phyloP scores from a whole-genome alignment of 2,329 filamentous ascomycete genomes.

The Mycosphaerelloides madeirae region DNA sequence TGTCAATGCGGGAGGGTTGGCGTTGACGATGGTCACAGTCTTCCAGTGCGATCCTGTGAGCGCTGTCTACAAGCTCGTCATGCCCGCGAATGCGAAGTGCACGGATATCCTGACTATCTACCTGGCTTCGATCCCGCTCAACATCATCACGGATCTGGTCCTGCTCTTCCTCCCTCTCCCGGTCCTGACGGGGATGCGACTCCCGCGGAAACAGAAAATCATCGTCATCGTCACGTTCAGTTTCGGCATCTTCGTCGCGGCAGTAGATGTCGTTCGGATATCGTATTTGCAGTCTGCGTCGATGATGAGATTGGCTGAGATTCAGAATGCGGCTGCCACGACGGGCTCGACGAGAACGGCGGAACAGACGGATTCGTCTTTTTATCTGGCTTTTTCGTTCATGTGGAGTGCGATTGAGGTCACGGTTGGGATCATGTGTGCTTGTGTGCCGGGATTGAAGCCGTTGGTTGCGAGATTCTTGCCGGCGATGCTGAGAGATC shows the following conservation, averaged over 20 bases:
- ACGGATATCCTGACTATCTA: slow-evolving; percentile 61
- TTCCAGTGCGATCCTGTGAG: slow-evolving; percentile 75
- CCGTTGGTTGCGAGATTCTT: slow-evolving; percentile 66
- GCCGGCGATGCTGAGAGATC: slow-evolving; percentile 53
- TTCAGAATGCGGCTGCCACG: slow-evolving; percentile 10
- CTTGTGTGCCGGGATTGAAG: slow-evolving; percentile 87
- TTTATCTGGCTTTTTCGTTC: slow-evolving; percentile 70
- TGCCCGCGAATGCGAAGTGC: slow-evolving; percentile 47
- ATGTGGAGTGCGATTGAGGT: slow-evolving; percentile 96
- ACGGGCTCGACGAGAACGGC: slow-evolving; percentile 29
- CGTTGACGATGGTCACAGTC: slow-evolving; percentile 79
- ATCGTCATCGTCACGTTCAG: slow-evolving; percentile 83
- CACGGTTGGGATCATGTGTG: slow-evolving; percentile 83
- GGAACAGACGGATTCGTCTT: slow-evolving; percentile 50
- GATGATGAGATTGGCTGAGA: slow-evolving; percentile 42
- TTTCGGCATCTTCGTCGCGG: slow-evolving; percentile 78
- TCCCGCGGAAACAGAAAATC: slow-evolving; percentile 80
- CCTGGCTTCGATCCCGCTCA: slow-evolving; percentile 75
- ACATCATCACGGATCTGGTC: slow-evolving; percentile 84
- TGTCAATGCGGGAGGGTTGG: slow-evolving; percentile 72
- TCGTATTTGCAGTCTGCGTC: slow-evolving; percentile 79
- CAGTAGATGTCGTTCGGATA: slow-evolving; percentile 84
- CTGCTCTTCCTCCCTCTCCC: slow-evolving; percentile 85
- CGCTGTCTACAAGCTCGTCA: slow-evolving; percentile 59
- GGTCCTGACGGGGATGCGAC: slow-evolving; percentile 76